Percentiles rank a stretch among this genome's conserved stretches.
Evolutionary conservation across 2,329 filamentous ascomycete species (phyloP).

Genomic region (Leptodontidium sp.): DNA sequence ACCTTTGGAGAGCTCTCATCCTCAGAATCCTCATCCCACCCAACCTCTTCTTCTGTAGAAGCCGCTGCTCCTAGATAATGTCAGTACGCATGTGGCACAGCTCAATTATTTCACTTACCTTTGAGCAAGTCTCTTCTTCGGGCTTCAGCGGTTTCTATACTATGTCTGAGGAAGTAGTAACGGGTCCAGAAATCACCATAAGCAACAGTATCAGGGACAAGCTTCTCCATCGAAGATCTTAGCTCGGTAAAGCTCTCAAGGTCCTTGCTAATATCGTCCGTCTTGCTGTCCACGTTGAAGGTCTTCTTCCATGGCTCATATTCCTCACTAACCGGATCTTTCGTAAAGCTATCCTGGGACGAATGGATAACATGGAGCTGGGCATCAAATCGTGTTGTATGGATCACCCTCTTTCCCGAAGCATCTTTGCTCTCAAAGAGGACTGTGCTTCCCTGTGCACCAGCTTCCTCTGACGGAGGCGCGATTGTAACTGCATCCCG

Average conservation of each 20-base stretch:
- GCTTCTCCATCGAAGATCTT: slow-evolving; percentile 87
- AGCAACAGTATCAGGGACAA: slow-evolving; percentile 92
- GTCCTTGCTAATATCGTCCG: slow-evolving; percentile 81
- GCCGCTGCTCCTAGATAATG: slow-evolving; percentile 59
- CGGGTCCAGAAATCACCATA: slow-evolving; percentile 92
- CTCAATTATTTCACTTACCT: slow-evolving; percentile 62
- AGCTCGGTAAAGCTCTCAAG: slow-evolving; percentile 88
- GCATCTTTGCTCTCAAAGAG: slow-evolving; percentile 95
- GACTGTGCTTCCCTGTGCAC: slow-evolving; percentile 65
- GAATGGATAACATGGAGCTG: slow-evolving; percentile 96
- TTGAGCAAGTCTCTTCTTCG: slow-evolving; percentile 89
- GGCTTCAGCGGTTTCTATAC: slow-evolving; percentile 92
- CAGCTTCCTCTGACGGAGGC: slow-evolving; percentile 66
- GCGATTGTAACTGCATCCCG: slow-evolving; percentile 90
- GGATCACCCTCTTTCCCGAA: slow-evolving; percentile 89
- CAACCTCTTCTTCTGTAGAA: slow-evolving; percentile 70
- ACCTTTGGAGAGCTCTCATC: slow-evolving; percentile 62
- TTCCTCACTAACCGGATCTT: slow-evolving; percentile 79
- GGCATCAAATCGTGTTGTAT: slow-evolving; percentile 92
- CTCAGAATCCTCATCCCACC: slow-evolving; percentile 72
- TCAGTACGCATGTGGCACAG: slow-evolving; percentile 34
- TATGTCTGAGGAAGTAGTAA: slow-evolving; percentile 94
- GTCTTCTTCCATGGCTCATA: slow-evolving; percentile 76
- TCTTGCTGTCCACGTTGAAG: slow-evolving; percentile 86
- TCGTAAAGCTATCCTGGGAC: slow-evolving; percentile 79